Evolutionary conservation across 1,284 basidiomycete genomes (phyloP), one percentile per base, ranked within the genome.

Genomic region (Heterobasidion annosum): DNA sequence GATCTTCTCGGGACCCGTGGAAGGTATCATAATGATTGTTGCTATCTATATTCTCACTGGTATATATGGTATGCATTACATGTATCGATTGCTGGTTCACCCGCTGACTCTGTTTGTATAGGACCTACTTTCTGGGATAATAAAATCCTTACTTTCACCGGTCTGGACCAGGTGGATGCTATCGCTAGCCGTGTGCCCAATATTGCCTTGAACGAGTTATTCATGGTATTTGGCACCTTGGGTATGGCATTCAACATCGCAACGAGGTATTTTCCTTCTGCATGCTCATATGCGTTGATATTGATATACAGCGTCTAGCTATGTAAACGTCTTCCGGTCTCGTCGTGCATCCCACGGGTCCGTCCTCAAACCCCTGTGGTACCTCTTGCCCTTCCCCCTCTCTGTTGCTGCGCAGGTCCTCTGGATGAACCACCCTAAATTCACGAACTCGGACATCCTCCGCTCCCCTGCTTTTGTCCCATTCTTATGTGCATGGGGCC

Each of bases 1-100:
- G n/a, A 83, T 87, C 33, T 98, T 97, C 70, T 96, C 92, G 8
- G 96, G 96, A 0, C 96, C 96, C 0, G 92, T 98, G 1, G 96
- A 98, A 69, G 96, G 96, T 8, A 98, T 99, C 62, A 72, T 99
- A 50, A 81, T 98, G 69, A 87, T 98, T 56, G 78, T 88, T 33
- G 67, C 64, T 10, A 83, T 98, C 56, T 98, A 89, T 70, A 62
- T 85, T 25, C 72, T 97, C 54, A 89, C 91, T 10, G 93, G 88
- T 1, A 65, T 85, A 48, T 83, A 74, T 60, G 91, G 91, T 84
- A 59, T 33, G 12, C 35, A 45, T 40, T 43, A 1, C 32, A 8
- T 18, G 2, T 33, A 15, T 15, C 34, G 3, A 8, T 16, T 42
- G 8, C 48, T 5, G 25, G 37, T 7, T 37, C n/a, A 45, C 51